Percentiles rank a stretch among this genome's conserved stretches.
phyloP scores from a whole-genome alignment of 1,139 yeast species.

The Protomyces gravidus region DNA sequence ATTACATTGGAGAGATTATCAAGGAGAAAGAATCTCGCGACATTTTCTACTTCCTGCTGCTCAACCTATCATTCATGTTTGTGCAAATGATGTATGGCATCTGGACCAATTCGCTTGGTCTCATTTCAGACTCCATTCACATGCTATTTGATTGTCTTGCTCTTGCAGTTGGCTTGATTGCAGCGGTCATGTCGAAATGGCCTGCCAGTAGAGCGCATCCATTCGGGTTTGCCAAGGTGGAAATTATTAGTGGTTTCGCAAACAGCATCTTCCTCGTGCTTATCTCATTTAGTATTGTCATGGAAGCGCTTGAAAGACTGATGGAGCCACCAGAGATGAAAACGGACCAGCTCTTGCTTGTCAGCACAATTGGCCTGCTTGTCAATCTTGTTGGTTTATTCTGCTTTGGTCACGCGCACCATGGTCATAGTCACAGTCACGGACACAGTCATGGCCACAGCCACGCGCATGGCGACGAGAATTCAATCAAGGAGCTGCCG shows the following conservation, averaged over 20 bases:
- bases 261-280: slow-evolving; percentile 85
- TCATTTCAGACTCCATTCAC: slow-evolving; percentile 87
- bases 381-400: slow-evolving; percentile 90
- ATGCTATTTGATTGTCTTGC: slow-evolving; percentile 87
- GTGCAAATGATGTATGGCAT: slow-evolving; percentile 87
- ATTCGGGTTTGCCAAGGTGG: slow-evolving; percentile 78
- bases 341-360: slow-evolving; percentile 81
- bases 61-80: slow-evolving; percentile 90
- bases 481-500: not conserved
- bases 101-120: slow-evolving; percentile 84
- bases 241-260: slow-evolving; percentile 89
- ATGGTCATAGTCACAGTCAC: slow-evolving; percentile 36
- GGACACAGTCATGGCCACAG: slow-evolving; percentile 39
- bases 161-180: slow-evolving; percentile 78
- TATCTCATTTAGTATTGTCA: slow-evolving; percentile 78
- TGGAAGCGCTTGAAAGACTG: slow-evolving; percentile 80
- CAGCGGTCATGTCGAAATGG: slow-evolving; percentile 60
- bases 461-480: slow-evolving; percentile 38
- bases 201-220: slow-evolving; percentile 72
- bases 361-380: slow-evolving; percentile 73
- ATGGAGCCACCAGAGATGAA: slow-evolving; percentile 70
- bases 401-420: slow-evolving; percentile 82
- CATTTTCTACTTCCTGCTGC: slow-evolving; percentile 75
- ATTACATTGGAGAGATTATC: slow-evolving; percentile 1
- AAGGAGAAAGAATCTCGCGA: slow-evolving; percentile 23